Conservation (phyloP, 176 grass and related monocot species). For the Areca catechu region DNA sequence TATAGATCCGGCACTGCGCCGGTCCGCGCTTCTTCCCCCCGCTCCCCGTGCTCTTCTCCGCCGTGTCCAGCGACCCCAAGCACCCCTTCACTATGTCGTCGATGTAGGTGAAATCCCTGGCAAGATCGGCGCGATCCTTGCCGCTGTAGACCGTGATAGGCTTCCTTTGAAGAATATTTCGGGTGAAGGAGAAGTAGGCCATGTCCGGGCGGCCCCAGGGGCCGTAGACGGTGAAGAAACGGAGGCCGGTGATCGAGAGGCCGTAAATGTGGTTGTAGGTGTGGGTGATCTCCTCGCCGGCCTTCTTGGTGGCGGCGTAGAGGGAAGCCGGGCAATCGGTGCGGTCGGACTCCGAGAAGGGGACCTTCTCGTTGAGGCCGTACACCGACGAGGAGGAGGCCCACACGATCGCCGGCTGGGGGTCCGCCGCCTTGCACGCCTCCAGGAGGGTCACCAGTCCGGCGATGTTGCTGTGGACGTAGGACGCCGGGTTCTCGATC, state of each 20-base stretch:
- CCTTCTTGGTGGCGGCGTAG: constrained; percentile 94
- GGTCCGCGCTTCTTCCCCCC: constrained; percentile 73
- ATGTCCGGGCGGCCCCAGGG: constrained; percentile 83
- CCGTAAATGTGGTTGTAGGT: constrained; percentile 96
- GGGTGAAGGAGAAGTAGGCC: constrained; percentile 89
- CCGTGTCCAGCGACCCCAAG: constrained; percentile 59
- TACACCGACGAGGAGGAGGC: constrained; percentile 82
- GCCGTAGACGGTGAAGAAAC: constrained; percentile 90
- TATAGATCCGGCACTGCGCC: constrained; percentile 81
- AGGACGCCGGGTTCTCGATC: constrained; percentile 67
- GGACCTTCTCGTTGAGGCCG: constrained; percentile 80
- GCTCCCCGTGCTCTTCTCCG: constrained; percentile 61
- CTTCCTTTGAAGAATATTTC: constrained; percentile 84
- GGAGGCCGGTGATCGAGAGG: constrained; percentile 64
- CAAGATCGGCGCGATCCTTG: constrained; percentile 52
- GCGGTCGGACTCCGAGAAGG: constrained; percentile 66
- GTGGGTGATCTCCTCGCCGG: constrained; percentile 90
- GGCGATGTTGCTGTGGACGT: constrained; percentile 85
- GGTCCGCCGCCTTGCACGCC: constrained; percentile 73
- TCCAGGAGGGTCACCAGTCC: constrained; percentile 76
- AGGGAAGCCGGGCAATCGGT: constrained; percentile 77
- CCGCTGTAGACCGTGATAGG: constrained; percentile 79
- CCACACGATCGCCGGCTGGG: constrained; percentile 84
- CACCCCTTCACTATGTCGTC: constrained; percentile 90
- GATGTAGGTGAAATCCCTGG: constrained; percentile 87